Conservation (phyloP, 768 basidiomycete species). For the Panaeolus cyanescens region DNA sequence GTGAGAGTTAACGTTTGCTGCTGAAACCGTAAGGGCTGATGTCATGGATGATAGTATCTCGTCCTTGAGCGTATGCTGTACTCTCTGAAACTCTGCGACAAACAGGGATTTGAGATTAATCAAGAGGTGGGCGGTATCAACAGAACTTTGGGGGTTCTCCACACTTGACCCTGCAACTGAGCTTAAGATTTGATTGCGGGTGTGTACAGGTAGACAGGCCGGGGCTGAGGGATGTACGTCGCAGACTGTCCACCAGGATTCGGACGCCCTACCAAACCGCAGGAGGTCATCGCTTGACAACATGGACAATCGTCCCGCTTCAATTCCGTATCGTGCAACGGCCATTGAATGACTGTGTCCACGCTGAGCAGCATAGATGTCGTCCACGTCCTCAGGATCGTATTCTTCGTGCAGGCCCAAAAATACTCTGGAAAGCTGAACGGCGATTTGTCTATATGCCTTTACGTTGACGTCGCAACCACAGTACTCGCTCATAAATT, state of each 20-base stretch:
- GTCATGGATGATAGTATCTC: too few relatives aligned
- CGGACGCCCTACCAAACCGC: conserved; percentile 14
- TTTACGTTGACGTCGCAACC: not conserved
- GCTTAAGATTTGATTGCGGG: not conserved
- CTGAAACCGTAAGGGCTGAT: too few relatives aligned
- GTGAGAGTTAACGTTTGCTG: too few relatives aligned
- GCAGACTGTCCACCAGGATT: conserved; percentile 19
- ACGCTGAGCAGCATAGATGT: conserved; percentile 4
- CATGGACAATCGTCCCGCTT: conserved; percentile 12
- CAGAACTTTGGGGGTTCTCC: not conserved
- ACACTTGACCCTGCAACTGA: not conserved
- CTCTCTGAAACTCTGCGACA: not conserved
- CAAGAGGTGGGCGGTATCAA: not conserved
- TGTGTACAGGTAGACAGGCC: conserved; percentile 3
- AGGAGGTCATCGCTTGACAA: conserved; percentile 17
- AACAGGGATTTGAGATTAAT: not conserved
- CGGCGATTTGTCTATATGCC: conserved; percentile 12
- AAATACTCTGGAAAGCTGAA: conserved; percentile 10
- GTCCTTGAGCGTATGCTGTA: not conserved
- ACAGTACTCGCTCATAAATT: not conserved
- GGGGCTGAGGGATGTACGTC: conserved; percentile 10
- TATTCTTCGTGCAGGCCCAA: conserved; percentile 11
- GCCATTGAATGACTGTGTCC: conserved; percentile 11
- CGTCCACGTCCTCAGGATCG: not conserved
- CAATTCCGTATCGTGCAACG: conserved; percentile 13